These are phyloP conservation scores for Apiospora sp. DNA, from an alignment of 2,329 filamentous ascomycete genomes.

Conservation along the genomic window DNA sequence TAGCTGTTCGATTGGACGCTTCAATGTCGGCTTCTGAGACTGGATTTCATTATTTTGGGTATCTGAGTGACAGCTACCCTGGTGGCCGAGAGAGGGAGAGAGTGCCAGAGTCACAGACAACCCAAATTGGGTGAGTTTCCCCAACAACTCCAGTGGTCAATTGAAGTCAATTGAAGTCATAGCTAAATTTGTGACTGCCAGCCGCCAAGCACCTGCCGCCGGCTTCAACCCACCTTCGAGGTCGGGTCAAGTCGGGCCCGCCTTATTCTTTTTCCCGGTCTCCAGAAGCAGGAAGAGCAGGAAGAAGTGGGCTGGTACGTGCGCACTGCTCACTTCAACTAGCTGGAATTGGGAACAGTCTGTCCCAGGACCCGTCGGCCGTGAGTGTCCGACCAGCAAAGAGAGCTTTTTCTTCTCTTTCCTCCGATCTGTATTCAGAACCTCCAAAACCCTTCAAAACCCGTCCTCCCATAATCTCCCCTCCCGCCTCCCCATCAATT, in stretches of 20 bases:
- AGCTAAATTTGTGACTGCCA: background rate
- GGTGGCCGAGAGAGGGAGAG: background rate
- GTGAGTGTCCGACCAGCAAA: conserved; percentile 17
- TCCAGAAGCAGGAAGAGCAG: background rate
- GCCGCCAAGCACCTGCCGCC: background rate
- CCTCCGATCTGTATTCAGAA: conserved; percentile 20
- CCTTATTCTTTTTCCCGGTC: conserved; percentile 22
- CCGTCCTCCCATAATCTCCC: conserved; percentile 59
- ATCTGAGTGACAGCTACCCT: background rate
- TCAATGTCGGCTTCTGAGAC: background rate
- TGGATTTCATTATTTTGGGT: no score
- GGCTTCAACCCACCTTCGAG: background rate
- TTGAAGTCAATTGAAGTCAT: background rate
- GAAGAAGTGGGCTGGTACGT: conserved; percentile 18
- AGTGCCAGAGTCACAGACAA: background rate
- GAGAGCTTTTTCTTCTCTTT: conserved; percentile 21
- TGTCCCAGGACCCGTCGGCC: conserved; percentile 21
- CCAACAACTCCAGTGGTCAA: background rate
- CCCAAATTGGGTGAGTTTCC: conserved; percentile 2
- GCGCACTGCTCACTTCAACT: conserved; percentile 1
- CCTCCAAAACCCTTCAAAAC: conserved; percentile 19
- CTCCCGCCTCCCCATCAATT: conserved; percentile 49
- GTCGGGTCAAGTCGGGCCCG: conserved; percentile 20
- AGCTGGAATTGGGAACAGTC: conserved; percentile 20
- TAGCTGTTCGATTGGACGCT: background rate